phyloP scores from a whole-genome alignment of 345 rosid species.

The Fremontodendron californicum region DNA sequence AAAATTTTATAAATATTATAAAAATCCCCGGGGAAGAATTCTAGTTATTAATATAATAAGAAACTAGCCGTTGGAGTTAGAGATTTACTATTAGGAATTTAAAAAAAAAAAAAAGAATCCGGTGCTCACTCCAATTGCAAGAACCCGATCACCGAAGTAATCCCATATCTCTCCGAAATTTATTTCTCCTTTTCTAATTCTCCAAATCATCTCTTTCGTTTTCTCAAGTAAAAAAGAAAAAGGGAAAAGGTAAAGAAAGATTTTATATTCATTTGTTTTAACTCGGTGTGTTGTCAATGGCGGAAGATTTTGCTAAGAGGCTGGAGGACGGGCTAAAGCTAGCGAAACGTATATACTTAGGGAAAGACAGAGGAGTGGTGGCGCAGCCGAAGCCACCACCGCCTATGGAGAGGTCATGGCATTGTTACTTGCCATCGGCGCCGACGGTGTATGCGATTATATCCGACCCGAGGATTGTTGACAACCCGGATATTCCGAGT shows the following conservation, averaged over 20 bases:
- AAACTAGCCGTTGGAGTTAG: no score
- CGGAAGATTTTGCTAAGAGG: slow-evolving; percentile 66
- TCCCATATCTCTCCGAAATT: not conserved
- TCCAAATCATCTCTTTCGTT: not conserved
- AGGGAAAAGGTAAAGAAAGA: no score
- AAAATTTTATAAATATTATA: no score
- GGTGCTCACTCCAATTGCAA: slow-evolving; percentile 1
- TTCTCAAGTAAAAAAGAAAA: not conserved
- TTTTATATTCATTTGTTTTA: not conserved
- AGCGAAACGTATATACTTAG: slow-evolving; percentile 66
- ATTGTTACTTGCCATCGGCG: slow-evolving; percentile 50
- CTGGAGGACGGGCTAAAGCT: slow-evolving; percentile 87
- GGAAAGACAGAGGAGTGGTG: slow-evolving; percentile 65
- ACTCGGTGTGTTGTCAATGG: slow-evolving; percentile 31
- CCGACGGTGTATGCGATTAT: slow-evolving; percentile 91
- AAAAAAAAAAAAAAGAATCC: no score
- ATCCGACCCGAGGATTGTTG: slow-evolving; percentile 72
- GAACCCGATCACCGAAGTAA: not conserved
- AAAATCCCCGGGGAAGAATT: no score
- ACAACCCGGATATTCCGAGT: slow-evolving; percentile 90
- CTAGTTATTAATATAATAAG: no score
- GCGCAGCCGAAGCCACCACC: slow-evolving; percentile 55
- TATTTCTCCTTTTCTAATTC: not conserved
- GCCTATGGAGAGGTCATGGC: slow-evolving; percentile 55
- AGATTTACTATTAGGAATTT: no score